Base-by-base conservation (phyloP, 148 eudicot species). In the Beta vulgaris region DNA sequence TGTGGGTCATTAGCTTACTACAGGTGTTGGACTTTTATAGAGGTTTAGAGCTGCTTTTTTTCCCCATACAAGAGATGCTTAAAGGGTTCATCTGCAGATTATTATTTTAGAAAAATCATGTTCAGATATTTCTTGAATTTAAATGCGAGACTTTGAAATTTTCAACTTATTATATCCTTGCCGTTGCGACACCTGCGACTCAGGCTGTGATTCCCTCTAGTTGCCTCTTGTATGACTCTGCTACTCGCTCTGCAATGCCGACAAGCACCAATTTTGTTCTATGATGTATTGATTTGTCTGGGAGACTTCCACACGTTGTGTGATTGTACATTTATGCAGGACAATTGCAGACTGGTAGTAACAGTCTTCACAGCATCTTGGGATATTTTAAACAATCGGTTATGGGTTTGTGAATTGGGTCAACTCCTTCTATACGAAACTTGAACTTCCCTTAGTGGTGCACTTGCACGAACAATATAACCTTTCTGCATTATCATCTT, bases 201-300 rank as follows among this genome's bases (percentile, higher is more conserved):
- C 39, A 36, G 26, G 26, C n/a, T 37, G 6, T 64, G 10, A 37
- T 36, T 28, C 26, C 28, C 12, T 4, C 9, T 36, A 15, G 28
- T 64, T 64, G 44, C 39, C 37, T 31, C 65, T 61, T 61, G 31
- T 57, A 57, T 57, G 60, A 55, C 31, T 43, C 10, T 55, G 60
- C 60, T 23, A 57, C 65, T 32, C 2, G 18, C 32, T 31, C 65
- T 32, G 36, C 18, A 29, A 59, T 11, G 40, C 65, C 32, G 36
- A 31, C 21, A 31, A 14, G 9, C 23, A 61, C 39, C 39, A 31
- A 31, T 28, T 11, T 59, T 59, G 63, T 28, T 59, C 36, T 13
- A 28, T 59, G 35, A 19, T 59, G 28, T 10, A 12, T 59, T 59
- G 35, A 19, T 59, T 59, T 10, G 28, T 59, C 16, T 13, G 35